A percentile compares a stretch with the other conserved stretches of the same genome.
Evolutionary conservation across 2,329 filamentous ascomycete species (phyloP).

Genomic region (Periconia digitata): DNA sequence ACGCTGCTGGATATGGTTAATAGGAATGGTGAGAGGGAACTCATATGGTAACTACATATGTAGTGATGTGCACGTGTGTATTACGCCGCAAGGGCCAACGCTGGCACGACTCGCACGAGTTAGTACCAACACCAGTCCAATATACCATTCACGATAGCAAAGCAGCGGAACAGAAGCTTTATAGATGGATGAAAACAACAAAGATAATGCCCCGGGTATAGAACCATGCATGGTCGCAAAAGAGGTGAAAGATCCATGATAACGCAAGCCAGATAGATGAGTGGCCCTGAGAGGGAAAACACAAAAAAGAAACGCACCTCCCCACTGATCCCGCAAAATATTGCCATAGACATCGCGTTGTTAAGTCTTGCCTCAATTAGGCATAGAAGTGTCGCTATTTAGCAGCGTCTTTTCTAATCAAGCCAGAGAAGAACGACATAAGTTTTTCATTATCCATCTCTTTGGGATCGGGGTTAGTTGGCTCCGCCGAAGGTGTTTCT

Average conservation of each 20-base stretch:
- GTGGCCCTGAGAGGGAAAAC: background rate
- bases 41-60: no score
- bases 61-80: no score
- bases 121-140: no score
- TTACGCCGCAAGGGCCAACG: no score
- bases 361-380: no score
- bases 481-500: constrained; percentile 23
- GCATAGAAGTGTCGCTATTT: constrained; percentile 3
- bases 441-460: constrained; percentile 45
- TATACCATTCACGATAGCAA: no score
- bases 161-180: no score
- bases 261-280: background rate
- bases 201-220: constrained; percentile 22
- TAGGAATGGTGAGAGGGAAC: no score
- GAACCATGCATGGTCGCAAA: background rate
- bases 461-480: constrained; percentile 27
- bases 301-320: background rate
- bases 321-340: background rate
- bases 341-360: no score
- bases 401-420: constrained; percentile 42
- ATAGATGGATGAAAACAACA: background rate
- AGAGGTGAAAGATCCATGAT: background rate
- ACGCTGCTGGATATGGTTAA: no score
- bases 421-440: constrained; percentile 42
- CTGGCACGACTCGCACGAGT: no score